Evolutionary conservation across 1,284 basidiomycete species (phyloP), one percentile per base, ranked within the genome.

Genomic region (Ceratobasidium sp.): DNA sequence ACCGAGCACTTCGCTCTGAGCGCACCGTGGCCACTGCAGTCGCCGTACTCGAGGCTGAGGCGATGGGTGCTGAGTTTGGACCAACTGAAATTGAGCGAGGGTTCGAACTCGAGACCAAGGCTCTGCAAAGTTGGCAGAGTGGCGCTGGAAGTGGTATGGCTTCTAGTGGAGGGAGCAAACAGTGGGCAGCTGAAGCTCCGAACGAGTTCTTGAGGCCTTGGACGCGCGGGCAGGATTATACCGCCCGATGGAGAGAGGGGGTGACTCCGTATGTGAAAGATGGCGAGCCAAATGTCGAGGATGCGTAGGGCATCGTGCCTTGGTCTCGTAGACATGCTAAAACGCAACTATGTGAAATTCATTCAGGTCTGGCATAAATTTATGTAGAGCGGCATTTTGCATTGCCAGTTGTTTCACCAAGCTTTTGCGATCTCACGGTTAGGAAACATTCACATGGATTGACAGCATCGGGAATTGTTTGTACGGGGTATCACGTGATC

Each of bases 1-100:
- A 95, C 83, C 90, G 93, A 63, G 85, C 92, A 23, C 86, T 98
- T 44, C 90, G 95, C 67, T 91, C 94, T 28, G 90, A 95, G 80
- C 91, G 93, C 77, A 89, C 96, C 78, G 87, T 94, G 72, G 87
- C 94, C 1, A 89, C 88, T 32, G 84, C 87, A 3, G 89, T 93
- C 64, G 95, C 96, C 14, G 86, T 87, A 21, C 84, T 90, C 76
- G 95, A 98, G 82, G 96, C 96, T 13, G 86, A 91, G 75, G 82
- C 87, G 32, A 87, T 92, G 78, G 95, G 96, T 58, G 89, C 89
- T n/a, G 79, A 83, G 44, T 93, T 94, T 77, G 85, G 84, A 13
- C 84, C 84, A 18, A 87, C 87, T 18, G 88, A 90, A 81, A 86
- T 89, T 54, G 85, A 90, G 75, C 84, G 84, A 73, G 83, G 84